Percentiles rank a stretch among this genome's conserved stretches.
Evolutionary conservation across 75 land plant species (phyloP).

Genomic region (Chamaecyparis obtusa): DNA sequence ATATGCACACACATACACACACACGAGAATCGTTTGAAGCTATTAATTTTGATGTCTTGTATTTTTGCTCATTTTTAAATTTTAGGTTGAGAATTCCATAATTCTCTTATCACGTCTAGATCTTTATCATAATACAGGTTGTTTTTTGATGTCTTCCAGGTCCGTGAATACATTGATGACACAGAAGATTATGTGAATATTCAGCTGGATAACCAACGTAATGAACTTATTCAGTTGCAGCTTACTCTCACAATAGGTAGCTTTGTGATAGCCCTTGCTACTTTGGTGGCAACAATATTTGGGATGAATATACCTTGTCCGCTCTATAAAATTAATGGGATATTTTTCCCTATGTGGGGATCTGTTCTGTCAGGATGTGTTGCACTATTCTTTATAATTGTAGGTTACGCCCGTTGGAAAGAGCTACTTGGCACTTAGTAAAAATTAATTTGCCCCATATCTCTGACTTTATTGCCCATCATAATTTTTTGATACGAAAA

Average conservation of each 20-base stretch:
- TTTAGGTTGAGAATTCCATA: not conserved
- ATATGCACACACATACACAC: not conserved
- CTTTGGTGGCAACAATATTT: conserved; percentile 59
- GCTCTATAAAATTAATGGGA: conserved; percentile 31
- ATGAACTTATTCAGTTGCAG: conserved; percentile 93
- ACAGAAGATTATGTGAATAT: conserved; percentile 99
- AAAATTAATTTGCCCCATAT: not conserved
- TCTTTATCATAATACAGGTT: not conserved
- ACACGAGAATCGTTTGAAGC: not conserved
- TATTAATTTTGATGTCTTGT: not conserved
- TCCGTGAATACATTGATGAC: conserved; percentile 96
- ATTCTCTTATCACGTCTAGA: not conserved
- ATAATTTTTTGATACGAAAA: not conserved
- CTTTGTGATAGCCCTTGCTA: conserved; percentile 63
- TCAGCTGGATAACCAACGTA: conserved; percentile 93
- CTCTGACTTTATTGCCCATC: no score
- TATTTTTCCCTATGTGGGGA: conserved; percentile 27
- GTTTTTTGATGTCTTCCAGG: conserved; percentile 41
- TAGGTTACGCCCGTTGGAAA: no score
- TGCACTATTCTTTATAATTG: no score
- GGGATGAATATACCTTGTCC: conserved; percentile 82
- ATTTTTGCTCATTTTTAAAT: not conserved
- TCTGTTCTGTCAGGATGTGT: no score
- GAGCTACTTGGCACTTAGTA: conserved; percentile 18
- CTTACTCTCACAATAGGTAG: conserved; percentile 72